These are phyloP conservation scores for Debaryomycetaceae sp. DNA, from an alignment of 1,139 yeast species.

Conservation along the genomic window DNA sequence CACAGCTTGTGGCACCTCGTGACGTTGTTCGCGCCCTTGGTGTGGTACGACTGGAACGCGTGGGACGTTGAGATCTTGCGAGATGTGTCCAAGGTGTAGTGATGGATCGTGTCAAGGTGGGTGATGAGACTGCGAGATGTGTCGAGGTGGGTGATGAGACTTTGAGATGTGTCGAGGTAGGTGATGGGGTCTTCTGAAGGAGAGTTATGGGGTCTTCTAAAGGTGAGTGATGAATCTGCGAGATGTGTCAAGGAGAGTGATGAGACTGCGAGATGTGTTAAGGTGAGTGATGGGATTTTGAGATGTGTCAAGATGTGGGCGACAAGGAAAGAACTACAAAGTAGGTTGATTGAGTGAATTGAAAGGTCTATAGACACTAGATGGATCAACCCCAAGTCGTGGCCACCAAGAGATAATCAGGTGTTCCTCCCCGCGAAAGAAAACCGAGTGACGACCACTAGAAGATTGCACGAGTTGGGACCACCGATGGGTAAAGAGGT, in stretches of 20 bases:
- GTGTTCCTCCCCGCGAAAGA: too few species aligned
- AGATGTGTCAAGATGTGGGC: background rate
- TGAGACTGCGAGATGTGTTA: background rate
- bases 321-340: too few species aligned
- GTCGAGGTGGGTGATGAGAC: background rate
- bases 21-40: constrained; percentile 30
- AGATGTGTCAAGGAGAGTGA: background rate
- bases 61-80: constrained; percentile 35
- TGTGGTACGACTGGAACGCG: constrained; percentile 42
- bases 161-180: background rate
- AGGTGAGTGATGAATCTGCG: background rate
- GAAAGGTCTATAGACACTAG: too few species aligned
- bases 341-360: too few species aligned
- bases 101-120: background rate
- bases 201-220: too few species aligned
- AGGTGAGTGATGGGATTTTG: background rate
- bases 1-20: constrained; percentile 36
- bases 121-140: background rate
- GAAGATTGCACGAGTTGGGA: too few species aligned
- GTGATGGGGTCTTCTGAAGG: background rate
- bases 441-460: too few species aligned
- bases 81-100: background rate
- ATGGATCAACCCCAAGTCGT: too few species aligned
- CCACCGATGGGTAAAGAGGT: too few species aligned
- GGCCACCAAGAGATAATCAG: too few species aligned